Percentiles rank a stretch among this genome's conserved stretches.
Evolutionary conservation across 1,284 basidiomycete genomes (phyloP).

Genomic region (Papiliotrema nemorosa): DNA sequence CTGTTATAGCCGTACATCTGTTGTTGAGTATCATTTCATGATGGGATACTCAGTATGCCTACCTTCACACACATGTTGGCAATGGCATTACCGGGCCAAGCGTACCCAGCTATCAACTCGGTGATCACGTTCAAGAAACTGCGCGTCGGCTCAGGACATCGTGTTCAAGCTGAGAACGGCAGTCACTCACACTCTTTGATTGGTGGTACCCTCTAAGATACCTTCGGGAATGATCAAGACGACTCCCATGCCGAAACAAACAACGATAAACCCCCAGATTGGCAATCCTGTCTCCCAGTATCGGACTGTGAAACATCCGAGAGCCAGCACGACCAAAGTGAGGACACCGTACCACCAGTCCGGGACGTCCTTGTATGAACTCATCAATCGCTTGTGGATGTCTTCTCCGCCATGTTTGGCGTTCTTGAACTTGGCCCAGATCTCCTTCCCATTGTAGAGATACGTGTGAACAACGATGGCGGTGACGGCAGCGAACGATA

Average conservation of each 20-base stretch:
- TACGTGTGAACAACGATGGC: conserved; percentile 50
- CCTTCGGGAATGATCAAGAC: conserved; percentile 56
- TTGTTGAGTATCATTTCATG: not conserved
- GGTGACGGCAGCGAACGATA: conserved; percentile 50
- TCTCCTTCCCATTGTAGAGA: conserved; percentile 51
- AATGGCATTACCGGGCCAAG: conserved; percentile 58
- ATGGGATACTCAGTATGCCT: too few species aligned
- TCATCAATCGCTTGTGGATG: conserved; percentile 80
- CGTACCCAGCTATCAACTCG: conserved; percentile 60
- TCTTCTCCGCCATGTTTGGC: conserved; percentile 62
- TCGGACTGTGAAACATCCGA: conserved; percentile 37
- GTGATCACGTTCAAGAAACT: conserved; percentile 52
- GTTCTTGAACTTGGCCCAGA: conserved; percentile 54
- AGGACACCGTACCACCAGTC: conserved; percentile 68
- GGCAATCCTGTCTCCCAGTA: conserved; percentile 63
- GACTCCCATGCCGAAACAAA: conserved; percentile 49
- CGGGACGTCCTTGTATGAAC: conserved; percentile 71
- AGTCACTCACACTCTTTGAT: conserved; percentile 49
- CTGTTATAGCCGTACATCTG: conserved; percentile 28
- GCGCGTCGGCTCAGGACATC: not conserved
- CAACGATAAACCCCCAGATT: conserved; percentile 56
- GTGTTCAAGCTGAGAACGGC: too few species aligned
- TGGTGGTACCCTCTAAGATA: conserved; percentile 58
- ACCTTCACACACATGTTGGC: conserved; percentile 65
- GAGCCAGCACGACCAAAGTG: conserved; percentile 59